Conservation (phyloP, 2,329 filamentous ascomycete species). For the Dryadomyces quercivorus region DNA sequence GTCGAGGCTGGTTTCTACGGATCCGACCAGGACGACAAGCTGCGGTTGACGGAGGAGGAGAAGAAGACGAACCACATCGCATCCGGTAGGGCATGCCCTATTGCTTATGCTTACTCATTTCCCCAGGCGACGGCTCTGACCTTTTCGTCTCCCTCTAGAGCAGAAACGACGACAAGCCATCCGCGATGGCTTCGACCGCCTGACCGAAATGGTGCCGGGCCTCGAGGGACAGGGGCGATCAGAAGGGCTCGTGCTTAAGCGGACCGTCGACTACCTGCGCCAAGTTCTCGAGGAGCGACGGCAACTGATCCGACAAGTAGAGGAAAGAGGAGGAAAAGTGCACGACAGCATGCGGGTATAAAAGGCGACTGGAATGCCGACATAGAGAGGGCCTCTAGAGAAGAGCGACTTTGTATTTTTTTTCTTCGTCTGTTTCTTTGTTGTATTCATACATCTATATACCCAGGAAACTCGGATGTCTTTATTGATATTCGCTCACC, state of each 20-base stretch:
- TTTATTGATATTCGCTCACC: conserved; percentile 35
- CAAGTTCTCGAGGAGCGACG: conserved; percentile 47
- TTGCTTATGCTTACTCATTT: neutral
- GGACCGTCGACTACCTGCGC: conserved; percentile 54
- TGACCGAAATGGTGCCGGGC: conserved; percentile 70
- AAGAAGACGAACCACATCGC: conserved; percentile 25
- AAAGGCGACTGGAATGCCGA: neutral
- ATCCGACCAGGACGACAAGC: conserved; percentile 15
- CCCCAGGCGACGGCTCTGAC: neutral
- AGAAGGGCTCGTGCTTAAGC: conserved; percentile 70
- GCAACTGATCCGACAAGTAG: conserved; percentile 43
- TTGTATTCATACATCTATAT: neutral
- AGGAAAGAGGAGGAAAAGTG: conserved; percentile 43
- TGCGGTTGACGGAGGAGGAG: conserved; percentile 25
- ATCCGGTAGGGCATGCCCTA: conserved; percentile 16
- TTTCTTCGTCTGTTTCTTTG: neutral
- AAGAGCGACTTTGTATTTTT: neutral
- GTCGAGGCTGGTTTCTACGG: neutral
- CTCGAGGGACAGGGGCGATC: conserved; percentile 73
- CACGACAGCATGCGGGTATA: conserved; percentile 19
- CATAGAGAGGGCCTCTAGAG: neutral
- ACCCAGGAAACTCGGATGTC: neutral
- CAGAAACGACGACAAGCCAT: conserved; percentile 44
- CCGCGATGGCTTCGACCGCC: conserved; percentile 68
- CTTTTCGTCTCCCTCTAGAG: conserved; percentile 12